Base-by-base conservation (phyloP, 2,329 filamentous ascomycete genomes). In the Xylaria polymorpha region DNA sequence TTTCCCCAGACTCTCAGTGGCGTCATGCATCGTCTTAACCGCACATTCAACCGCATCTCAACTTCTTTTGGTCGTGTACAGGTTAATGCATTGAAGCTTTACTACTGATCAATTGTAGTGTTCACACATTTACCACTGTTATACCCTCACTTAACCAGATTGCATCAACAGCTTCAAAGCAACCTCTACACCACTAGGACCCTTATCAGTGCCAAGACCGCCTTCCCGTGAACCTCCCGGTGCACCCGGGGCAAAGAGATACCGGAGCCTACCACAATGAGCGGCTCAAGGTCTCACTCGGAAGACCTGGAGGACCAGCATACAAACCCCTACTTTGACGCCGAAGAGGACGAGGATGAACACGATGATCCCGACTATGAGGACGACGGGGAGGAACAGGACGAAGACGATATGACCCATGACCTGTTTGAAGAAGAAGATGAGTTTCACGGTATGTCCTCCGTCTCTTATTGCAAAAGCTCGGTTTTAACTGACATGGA, bases 361-460 rank as follows among this genome's bases (percentile, higher is more conserved):
- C 67, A 73, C 58, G 75, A 76, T 25, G 67, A 74, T 15, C 71
- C 74, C 44, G 75, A 75, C 57, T 73, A 75, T 4, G 64, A 65
- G 1, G 65, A 67, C 1, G 73, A 70, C 3, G 44, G 73, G 46
- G 73, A 75, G 9, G 71, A 76, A 46, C 69, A 72, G 6, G 74
- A 77, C 1, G 77, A 79, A 12, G 74, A 78, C 39, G 66, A 67
- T 10, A 53, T 74, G 67, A 67, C 44, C 8, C 71, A 74, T 32
- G 72, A 77, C 51, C 3, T 75, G 1, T 72, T 74, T 25, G 74
- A 74, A 3, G 74, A 75, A 4, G 74, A 76, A 1, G 77, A 79
- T n/a, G 75, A 78, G 46, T 79, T 75, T 68, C 76, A 79, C 56
- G 77, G 77, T 79, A 71, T 53, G 66, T 51, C 53, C 22, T 18